Evolutionary conservation across 441 rosid species (phyloP).

Genomic region (Gossypium schwendimanii): DNA sequence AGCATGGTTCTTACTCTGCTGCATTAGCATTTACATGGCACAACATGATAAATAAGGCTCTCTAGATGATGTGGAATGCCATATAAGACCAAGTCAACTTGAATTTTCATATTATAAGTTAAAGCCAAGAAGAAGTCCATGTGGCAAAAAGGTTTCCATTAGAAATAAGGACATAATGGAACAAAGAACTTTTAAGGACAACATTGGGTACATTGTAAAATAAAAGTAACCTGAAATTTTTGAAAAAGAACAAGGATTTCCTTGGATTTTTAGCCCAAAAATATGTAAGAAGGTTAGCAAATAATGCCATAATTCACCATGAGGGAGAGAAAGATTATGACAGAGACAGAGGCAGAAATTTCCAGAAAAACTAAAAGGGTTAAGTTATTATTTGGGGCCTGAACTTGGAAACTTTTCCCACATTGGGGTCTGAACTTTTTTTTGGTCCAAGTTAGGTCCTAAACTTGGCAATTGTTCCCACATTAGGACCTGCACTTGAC

Average conservation of each 20-base stretch:
- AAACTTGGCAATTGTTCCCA: too few relatives aligned
- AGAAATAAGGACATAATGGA: background rate
- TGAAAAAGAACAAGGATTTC: background rate
- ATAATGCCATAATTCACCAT: background rate
- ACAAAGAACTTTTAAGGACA: background rate
- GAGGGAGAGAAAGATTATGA: background rate
- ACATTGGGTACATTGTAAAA: background rate
- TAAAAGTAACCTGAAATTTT: background rate
- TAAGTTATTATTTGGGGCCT: too few relatives aligned
- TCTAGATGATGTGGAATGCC: background rate
- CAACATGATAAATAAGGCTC: background rate
- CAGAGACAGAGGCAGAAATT: background rate
- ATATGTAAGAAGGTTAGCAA: background rate
- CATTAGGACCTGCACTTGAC: too few relatives aligned
- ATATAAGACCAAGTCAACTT: background rate
- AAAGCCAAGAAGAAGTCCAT: background rate
- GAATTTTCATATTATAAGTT: background rate
- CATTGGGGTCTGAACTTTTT: too few relatives aligned
- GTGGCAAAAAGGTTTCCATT: background rate
- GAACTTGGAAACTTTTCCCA: too few relatives aligned
- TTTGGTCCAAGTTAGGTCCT: too few relatives aligned
- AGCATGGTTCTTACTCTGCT: background rate
- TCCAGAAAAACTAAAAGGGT: background rate
- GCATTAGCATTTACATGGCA: background rate
- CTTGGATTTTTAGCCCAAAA: background rate